Evolutionary conservation across 352 stramenopile genomes (phyloP).

Genomic region (Pythium oligandrum): DNA sequence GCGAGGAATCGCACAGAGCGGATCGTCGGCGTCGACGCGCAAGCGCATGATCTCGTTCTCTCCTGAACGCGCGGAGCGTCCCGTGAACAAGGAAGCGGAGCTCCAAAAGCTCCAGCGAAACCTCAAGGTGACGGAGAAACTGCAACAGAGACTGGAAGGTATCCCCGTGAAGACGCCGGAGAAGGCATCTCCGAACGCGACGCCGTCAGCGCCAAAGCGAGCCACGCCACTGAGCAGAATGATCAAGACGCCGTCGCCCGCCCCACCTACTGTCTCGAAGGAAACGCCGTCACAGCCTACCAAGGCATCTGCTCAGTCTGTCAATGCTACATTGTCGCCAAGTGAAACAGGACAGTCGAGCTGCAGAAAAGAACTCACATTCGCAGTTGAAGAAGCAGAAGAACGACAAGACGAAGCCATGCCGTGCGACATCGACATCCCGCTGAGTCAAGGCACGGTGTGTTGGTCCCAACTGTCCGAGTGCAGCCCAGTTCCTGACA

Average conservation of each 20-base stretch:
- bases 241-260: neutral
- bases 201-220: neutral
- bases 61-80: slow-evolving; percentile 47
- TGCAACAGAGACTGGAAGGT: slow-evolving; percentile 56
- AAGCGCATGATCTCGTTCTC: slow-evolving; percentile 85
- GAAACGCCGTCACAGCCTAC: neutral
- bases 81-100: slow-evolving; percentile 45
- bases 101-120: slow-evolving; percentile 66
- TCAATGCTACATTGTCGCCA: neutral
- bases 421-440: neutral
- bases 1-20: slow-evolving; percentile 63
- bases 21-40: slow-evolving; percentile 52
- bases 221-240: neutral
- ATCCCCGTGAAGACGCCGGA: slow-evolving; percentile 30
- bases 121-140: slow-evolving; percentile 62
- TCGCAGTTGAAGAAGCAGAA: slow-evolving; percentile 4
- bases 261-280: neutral
- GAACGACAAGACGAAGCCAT: neutral
- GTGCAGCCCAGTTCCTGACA: too few species aligned
- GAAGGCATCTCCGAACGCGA: slow-evolving; percentile 3
- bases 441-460: neutral
- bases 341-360: slow-evolving; percentile 6
- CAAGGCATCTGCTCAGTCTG: neutral
- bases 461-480: neutral
- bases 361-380: slow-evolving; percentile 21